Conservation (phyloP, 1,284 basidiomycete species). For the Leccinum proliferum region DNA sequence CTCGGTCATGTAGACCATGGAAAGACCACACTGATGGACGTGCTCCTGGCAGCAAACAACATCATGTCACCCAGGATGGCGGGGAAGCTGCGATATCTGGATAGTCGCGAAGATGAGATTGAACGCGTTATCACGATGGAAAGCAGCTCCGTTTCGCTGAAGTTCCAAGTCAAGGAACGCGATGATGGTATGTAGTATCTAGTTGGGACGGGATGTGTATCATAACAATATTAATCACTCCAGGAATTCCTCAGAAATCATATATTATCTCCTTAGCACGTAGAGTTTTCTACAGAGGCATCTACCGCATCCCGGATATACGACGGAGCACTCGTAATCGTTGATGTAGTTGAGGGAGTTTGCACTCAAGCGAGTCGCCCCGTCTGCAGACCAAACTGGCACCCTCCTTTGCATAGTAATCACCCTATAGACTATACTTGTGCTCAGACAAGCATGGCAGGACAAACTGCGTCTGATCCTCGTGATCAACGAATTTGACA, state of each 20-base stretch:
- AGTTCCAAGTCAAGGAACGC: conserved; percentile 72
- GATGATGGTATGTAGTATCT: conserved; percentile 35
- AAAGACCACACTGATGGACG: conserved; percentile 95
- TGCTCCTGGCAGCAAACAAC: conserved; percentile 93
- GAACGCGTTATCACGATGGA: conserved; percentile 99
- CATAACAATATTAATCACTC: conserved; percentile 27
- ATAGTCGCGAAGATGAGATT: conserved; percentile 96
- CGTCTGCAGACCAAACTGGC: not conserved
- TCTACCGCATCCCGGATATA: conserved; percentile 92
- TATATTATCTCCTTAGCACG: conserved; percentile 94
- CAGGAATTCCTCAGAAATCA: conserved; percentile 52
- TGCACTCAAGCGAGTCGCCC: conserved; percentile 79
- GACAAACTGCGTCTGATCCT: conserved; percentile 89
- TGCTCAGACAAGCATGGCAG: conserved; percentile 92
- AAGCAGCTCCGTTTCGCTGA: conserved; percentile 86
- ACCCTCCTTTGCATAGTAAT: not conserved
- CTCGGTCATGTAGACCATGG: conserved; percentile 89
- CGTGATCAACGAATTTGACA: conserved; percentile 97
- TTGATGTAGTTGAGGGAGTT: conserved; percentile 98
- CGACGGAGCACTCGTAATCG: conserved; percentile 94
- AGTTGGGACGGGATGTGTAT: conserved; percentile 19
- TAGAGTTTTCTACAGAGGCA: conserved; percentile 97
- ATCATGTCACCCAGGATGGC: conserved; percentile 96
- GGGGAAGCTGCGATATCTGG: conserved; percentile 94
- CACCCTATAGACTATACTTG: conserved; percentile 77